phyloP scores from a whole-genome alignment of 805 yeast genomes.

The Yamadazyma paraphyllophila region DNA sequence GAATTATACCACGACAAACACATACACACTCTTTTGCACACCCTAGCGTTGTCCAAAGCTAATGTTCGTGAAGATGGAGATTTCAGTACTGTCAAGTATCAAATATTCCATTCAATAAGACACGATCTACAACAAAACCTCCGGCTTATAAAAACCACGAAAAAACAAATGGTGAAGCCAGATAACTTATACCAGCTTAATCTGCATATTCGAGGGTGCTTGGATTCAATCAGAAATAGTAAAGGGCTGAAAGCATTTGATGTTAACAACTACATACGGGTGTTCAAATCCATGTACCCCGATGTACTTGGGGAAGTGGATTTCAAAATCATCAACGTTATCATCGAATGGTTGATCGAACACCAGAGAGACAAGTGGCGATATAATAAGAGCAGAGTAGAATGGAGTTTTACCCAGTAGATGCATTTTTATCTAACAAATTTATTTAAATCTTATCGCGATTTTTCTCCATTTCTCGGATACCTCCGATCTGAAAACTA shows the following conservation, averaged over 20 bases:
- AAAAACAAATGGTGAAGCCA: slow-evolving; percentile 22
- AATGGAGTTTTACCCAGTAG: slow-evolving; percentile 16
- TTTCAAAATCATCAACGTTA: slow-evolving; percentile 22
- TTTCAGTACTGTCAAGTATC: slow-evolving; percentile 6
- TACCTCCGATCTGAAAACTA: slow-evolving; percentile 1
- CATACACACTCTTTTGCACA: slow-evolving; percentile 18
- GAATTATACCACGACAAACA: slow-evolving; percentile 20
- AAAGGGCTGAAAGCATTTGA: slow-evolving; percentile 5
- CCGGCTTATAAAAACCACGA: slow-evolving; percentile 24
- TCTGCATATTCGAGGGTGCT: slow-evolving; percentile 16
- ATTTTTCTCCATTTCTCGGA: slow-evolving; percentile 2
- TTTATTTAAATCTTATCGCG: slow-evolving; percentile 3
- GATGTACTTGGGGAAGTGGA: slow-evolving; percentile 14
- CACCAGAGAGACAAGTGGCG: slow-evolving; percentile 23
- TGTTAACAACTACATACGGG: slow-evolving; percentile 11
- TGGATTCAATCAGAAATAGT: slow-evolving; percentile 11
- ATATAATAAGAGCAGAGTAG: slow-evolving; percentile 17
- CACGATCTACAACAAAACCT: slow-evolving; percentile 22
- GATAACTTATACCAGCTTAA: slow-evolving; percentile 12
- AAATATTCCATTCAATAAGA: slow-evolving; percentile 26
- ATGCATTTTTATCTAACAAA: not conserved
- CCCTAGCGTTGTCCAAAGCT: slow-evolving; percentile 12
- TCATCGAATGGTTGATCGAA: slow-evolving; percentile 22
- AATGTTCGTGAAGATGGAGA: not conserved
- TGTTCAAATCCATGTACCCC: slow-evolving; percentile 3